phyloP scores from a whole-genome alignment of 768 basidiomycete species.

The Pulveroboletus sp. region DNA sequence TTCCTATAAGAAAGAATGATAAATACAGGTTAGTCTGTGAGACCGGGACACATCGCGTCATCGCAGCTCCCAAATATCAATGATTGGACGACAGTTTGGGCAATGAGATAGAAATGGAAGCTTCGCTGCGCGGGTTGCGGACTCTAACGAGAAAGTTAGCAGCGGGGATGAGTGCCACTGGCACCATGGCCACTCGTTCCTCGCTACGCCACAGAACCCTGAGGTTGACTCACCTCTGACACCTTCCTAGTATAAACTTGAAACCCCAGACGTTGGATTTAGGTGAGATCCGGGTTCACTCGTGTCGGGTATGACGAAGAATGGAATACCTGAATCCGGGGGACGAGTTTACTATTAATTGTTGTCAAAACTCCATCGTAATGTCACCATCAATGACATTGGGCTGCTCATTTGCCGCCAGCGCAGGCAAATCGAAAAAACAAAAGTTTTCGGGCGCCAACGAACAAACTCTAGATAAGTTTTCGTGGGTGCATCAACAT shows the following conservation, averaged over 20 bases:
- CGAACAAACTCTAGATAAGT: conserved; percentile 11
- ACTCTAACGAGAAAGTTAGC: background rate
- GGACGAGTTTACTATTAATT: background rate
- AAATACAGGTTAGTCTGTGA: background rate
- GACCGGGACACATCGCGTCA: background rate
- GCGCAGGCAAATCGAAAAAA: conserved; percentile 1
- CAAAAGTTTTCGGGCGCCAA: background rate
- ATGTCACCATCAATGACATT: conserved; percentile 4
- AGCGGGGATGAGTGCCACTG: background rate
- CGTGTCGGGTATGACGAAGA: conserved; percentile 2
- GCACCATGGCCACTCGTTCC: conserved; percentile 1
- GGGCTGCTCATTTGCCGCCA: background rate
- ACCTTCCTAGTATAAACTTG: conserved; percentile 1
- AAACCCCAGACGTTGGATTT: background rate
- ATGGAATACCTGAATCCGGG: background rate
- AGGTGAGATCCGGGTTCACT: background rate
- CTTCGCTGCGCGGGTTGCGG: background rate
- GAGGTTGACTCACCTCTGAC: conserved; percentile 10
- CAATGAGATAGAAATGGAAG: background rate
- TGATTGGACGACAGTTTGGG: background rate
- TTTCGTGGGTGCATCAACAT: background rate
- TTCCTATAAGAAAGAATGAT: background rate
- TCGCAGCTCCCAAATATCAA: background rate
- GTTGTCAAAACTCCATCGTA: background rate
- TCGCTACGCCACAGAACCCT: conserved; percentile 23